Conservation (phyloP, 208 protist species). For the Endotrypanum monterogeii region DNA sequence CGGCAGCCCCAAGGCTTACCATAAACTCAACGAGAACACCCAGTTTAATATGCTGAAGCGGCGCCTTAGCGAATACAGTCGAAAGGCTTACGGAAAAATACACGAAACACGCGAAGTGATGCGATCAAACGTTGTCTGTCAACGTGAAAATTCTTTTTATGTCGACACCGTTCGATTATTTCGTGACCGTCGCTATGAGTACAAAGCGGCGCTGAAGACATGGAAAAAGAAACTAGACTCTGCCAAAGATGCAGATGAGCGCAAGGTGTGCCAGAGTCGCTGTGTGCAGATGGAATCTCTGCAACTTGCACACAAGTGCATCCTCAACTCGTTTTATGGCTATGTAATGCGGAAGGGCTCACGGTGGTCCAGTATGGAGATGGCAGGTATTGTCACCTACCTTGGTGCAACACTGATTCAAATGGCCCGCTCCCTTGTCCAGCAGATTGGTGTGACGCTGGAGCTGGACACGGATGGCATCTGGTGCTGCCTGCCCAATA, state of each 20-base stretch:
- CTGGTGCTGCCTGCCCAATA: constrained; percentile 98
- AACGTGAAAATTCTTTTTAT: constrained; percentile 99
- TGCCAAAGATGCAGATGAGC: constrained; percentile 84
- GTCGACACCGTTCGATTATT: constrained; percentile 99
- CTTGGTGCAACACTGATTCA: constrained; percentile 99
- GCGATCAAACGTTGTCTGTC: constrained; percentile 97
- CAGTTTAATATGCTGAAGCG: constrained; percentile 95
- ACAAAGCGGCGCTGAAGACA: constrained; percentile 97
- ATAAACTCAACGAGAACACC: constrained; percentile 89
- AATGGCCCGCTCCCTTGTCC: constrained; percentile 95
- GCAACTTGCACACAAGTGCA: constrained; percentile 99
- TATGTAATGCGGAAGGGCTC: constrained; percentile 99
- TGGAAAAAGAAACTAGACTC: constrained; percentile 94
- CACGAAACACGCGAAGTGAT: constrained; percentile 93
- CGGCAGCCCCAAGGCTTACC: constrained; percentile 68
- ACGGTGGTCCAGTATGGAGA: constrained; percentile 99
- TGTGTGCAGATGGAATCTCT: constrained; percentile 99
- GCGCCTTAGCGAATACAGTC: constrained; percentile 96
- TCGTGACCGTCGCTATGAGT: constrained; percentile 99
- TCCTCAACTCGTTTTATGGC: constrained; percentile 99
- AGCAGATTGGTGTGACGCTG: constrained; percentile 98
- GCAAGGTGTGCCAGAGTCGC: constrained; percentile 89
- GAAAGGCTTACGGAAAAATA: constrained; percentile 97
- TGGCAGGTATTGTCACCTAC: constrained; percentile 99
- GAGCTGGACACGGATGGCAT: constrained; percentile 99